Evolutionary conservation across 176 grass and related monocot genomes (phyloP).

Genomic region (Cenchrus fungigraminus): DNA sequence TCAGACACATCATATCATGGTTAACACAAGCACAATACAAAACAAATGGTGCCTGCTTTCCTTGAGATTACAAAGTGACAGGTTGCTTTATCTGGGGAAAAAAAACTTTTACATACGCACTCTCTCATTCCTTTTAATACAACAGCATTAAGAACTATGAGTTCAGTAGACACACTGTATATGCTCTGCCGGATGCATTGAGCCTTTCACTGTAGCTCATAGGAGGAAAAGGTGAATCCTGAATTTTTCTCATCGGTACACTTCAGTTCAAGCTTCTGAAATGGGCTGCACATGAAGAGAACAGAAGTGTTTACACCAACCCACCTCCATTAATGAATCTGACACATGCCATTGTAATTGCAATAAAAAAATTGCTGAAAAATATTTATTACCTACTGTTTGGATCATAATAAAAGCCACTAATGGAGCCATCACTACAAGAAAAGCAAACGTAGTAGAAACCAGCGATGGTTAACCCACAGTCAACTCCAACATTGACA

Average conservation of each 20-base stretch:
- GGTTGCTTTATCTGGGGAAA: constrained; percentile 5
- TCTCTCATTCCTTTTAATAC: constrained; percentile 27
- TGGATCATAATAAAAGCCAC: constrained; percentile 96
- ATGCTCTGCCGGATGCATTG: background rate
- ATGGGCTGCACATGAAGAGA: constrained; percentile 64
- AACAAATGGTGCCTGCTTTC: background rate
- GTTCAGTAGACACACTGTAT: constrained; percentile 11
- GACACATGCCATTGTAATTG: background rate
- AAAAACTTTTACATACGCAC: constrained; percentile 31
- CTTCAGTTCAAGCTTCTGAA: constrained; percentile 98
- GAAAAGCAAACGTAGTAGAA: constrained; percentile 99
- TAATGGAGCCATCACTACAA: constrained; percentile 89
- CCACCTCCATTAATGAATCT: background rate
- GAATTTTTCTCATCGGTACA: constrained; percentile 76
- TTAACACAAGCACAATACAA: background rate
- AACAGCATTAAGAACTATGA: constrained; percentile 1
- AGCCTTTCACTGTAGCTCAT: constrained; percentile 72
- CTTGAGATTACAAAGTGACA: constrained; percentile 22
- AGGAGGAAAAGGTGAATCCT: constrained; percentile 95
- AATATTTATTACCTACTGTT: constrained; percentile 81
- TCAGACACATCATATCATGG: constrained; percentile 9
- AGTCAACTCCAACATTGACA: constrained; percentile 94
- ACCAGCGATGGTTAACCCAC: constrained; percentile 92
- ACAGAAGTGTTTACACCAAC: background rate
- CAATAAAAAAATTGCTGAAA: constrained; percentile 3